phyloP scores from a whole-genome alignment of 1,284 basidiomycete species.

The Pholiota adiposa region DNA sequence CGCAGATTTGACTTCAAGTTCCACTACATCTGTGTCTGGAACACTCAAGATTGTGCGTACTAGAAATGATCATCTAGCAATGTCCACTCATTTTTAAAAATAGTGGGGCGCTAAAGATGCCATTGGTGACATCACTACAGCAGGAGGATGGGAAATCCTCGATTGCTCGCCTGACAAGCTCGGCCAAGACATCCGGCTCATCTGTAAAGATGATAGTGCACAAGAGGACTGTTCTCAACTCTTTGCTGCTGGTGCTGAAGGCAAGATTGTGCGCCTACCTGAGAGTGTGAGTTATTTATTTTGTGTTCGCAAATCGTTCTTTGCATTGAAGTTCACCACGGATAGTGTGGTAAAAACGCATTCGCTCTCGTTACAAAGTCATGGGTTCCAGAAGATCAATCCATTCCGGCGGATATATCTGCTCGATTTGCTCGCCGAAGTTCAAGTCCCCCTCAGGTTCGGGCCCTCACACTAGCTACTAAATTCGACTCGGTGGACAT shows the following conservation, averaged over 20 bases:
- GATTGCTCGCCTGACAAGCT: constrained; percentile 43
- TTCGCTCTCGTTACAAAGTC: constrained; percentile 54
- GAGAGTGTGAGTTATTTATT: constrained; percentile 40
- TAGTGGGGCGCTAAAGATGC: constrained; percentile 47
- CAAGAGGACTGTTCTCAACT: constrained; percentile 42
- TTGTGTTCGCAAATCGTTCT: neutral
- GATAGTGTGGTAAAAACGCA: constrained; percentile 50
- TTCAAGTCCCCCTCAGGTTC: constrained; percentile 36
- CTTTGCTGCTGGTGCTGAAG: constrained; percentile 48
- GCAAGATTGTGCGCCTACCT: constrained; percentile 57
- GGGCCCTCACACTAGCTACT: constrained; percentile 46
- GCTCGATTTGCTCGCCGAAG: constrained; percentile 36
- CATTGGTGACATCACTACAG: constrained; percentile 56
- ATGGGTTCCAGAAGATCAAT: constrained; percentile 45
- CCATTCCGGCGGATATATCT: constrained; percentile 38
- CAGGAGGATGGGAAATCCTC: constrained; percentile 57
- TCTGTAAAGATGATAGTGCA: constrained; percentile 39
- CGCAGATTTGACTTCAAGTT: constrained; percentile 19
- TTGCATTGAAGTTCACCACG: neutral
- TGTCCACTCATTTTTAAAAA: neutral
- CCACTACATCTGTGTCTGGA: constrained; percentile 21
- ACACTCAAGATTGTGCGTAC: constrained; percentile 39
- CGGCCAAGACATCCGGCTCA: constrained; percentile 52
- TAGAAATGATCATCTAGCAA: constrained; percentile 14
- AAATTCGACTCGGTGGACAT: constrained; percentile 41